Evolutionary conservation across 768 basidiomycete genomes (phyloP), one percentile per base, ranked within the genome.

Genomic region (Mycena leptocephala): DNA sequence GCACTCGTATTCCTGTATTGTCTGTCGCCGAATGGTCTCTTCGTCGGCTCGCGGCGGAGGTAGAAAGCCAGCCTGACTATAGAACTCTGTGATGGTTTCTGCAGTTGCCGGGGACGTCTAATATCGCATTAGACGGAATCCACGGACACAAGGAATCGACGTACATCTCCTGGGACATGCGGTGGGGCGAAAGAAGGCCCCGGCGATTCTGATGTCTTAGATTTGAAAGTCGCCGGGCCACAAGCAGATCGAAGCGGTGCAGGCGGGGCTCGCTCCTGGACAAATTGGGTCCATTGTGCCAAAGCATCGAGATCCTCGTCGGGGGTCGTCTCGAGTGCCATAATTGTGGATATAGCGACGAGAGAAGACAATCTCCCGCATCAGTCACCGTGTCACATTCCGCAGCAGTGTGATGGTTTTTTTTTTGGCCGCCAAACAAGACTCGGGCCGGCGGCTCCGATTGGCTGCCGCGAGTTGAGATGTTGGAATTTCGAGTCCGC

Each of bases 1-100:
- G 55, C 10, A 76, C 75, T 76, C 72, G 75, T 76, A 76, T 66
- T 76, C 75, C 33, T 65, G 55, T 22, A 76, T 76, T 9, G 70
- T 59, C 26, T 51, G 69, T 18, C 28, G 41, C 3, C 75, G 63
- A 18, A 59, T 48, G 3, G 32, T 43, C 55, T 76, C 75, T 55
- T 72, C 69, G 64, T 76, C 75, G 32, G 75, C 75, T 0, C 75
- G 70, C 22, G 76, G 76, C 5, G 76, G 71, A 22, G 76, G 76
- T 10, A 77, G 61, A 22, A 77, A 77, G 14, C 66, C 61, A n/a
- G 64, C 55, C 24, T 73, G 30, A 10, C 64, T 41, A 39, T 77
- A 77, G 33, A 77, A 77, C 26, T 72, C 62, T 24, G 76, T 67
- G 39, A 77, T 65, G 1, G 41, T 58, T 24, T 37, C 35, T 30